Conservation (phyloP, 108 stramenopile genomes). For the Pseudonitzschia delicatissima region DNA sequence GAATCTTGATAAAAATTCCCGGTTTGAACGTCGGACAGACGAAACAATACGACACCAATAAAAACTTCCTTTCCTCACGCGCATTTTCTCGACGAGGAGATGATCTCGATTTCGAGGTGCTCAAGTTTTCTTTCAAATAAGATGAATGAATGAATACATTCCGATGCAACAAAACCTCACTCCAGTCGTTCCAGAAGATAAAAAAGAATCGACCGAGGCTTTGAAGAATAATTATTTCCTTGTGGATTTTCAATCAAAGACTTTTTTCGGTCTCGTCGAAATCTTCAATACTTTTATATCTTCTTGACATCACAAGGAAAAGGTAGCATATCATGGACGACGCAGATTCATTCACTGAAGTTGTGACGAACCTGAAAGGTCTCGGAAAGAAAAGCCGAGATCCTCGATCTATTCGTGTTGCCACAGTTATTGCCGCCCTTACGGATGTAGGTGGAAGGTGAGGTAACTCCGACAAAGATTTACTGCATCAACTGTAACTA, state of each 20-base stretch:
- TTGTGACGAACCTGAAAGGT: background rate
- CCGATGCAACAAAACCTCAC: background rate
- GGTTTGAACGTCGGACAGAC: background rate
- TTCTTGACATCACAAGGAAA: too few species aligned
- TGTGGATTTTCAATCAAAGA: too few species aligned
- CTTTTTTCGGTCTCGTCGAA: too few species aligned
- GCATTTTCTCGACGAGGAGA: background rate
- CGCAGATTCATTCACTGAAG: conserved; percentile 4
- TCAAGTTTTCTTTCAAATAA: background rate
- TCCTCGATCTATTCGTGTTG: conserved; percentile 42
- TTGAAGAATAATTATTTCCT: too few species aligned
- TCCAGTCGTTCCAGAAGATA: too few species aligned
- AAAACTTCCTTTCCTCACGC: conserved; percentile 1
- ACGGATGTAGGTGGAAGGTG: conserved; percentile 32
- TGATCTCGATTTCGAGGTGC: background rate
- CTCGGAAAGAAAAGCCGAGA: conserved; percentile 20
- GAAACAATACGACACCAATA: background rate
- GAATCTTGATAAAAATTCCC: too few species aligned
- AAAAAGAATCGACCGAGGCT: too few species aligned
- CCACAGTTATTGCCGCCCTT: conserved; percentile 42
- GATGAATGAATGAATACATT: background rate
- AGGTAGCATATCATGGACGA: background rate
- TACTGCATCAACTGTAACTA: conserved; percentile 40
- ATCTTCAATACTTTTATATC: too few species aligned
- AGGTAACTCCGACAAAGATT: conserved; percentile 25